A percentile compares a stretch with the other conserved stretches of the same genome.
These are phyloP conservation scores for Curvularia eragrostidis DNA, from an alignment of 2,329 filamentous ascomycete genomes.

Conservation along the genomic window DNA sequence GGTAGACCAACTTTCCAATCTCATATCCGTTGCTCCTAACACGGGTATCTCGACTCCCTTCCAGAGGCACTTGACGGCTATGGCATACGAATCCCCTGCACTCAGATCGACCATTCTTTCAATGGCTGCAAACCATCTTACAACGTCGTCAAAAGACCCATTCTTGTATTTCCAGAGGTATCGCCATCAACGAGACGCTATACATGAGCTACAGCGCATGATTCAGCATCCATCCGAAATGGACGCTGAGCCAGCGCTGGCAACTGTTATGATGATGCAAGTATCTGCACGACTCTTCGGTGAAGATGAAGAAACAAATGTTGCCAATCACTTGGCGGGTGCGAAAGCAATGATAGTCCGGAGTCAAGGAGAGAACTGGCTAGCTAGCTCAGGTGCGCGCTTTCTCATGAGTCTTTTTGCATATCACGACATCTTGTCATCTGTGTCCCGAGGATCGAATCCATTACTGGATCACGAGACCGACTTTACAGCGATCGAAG, in stretches of 20 bases:
- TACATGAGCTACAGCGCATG: conserved; percentile 32
- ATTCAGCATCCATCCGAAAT: conserved; percentile 32
- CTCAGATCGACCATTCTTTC: conserved; percentile 41
- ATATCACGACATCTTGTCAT: conserved; percentile 44
- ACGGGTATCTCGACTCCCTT: conserved; percentile 30
- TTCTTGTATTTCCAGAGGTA: conserved; percentile 35
- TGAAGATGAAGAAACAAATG: conserved; percentile 33
- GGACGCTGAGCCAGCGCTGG: conserved; percentile 32
- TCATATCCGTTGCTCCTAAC: conserved; percentile 38
- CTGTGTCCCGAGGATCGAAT: conserved; percentile 35
- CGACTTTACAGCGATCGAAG: conserved; percentile 36
- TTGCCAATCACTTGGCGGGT: conserved; percentile 41
- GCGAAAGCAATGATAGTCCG: conserved; percentile 42
- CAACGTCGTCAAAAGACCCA: conserved; percentile 27
- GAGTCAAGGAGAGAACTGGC: conserved; percentile 16
- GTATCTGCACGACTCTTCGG: conserved; percentile 39
- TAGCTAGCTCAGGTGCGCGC: conserved; percentile 28
- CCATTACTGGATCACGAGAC: conserved; percentile 32
- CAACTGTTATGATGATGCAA: conserved; percentile 46
- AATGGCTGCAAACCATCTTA: conserved; percentile 43
- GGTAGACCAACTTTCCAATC: conserved; percentile 32
- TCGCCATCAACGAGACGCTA: conserved; percentile 38
- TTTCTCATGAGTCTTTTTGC: conserved; percentile 42
- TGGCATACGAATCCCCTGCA: conserved; percentile 34
- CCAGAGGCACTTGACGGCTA: conserved; percentile 38